Evolutionary conservation across 352 stramenopile species (phyloP), one percentile per base, ranked within the genome.

Genomic region (Phytophthora vignae): DNA sequence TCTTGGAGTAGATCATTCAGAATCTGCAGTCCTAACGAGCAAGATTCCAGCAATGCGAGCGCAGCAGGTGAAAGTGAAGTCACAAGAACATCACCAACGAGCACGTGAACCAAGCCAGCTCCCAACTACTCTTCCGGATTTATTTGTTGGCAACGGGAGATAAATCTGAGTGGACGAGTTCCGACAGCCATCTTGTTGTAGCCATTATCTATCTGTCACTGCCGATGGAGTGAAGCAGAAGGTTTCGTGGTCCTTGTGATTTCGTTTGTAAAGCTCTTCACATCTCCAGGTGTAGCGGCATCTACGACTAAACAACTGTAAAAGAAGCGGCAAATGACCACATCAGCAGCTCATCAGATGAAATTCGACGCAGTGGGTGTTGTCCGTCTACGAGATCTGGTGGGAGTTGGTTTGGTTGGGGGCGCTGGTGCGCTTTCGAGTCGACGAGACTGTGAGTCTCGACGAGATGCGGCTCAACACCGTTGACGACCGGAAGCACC

Each of bases 61-160:
- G 15, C 64, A 70, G 3, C 42, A 59, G 17, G 58, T 60, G 6
- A 76, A 77, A 40, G 61, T 55, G 56, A 77, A 73, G 3, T 54
- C 54, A 48, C 70, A 71, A 48, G 57, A 69, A 22, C 52, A 46
- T 22, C 65, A 68, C 1, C 62, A 62, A 6, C 42, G 31, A 9
- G 3, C 36, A 46, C 44, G 56, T 25, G 38, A 61, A 31, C 67
- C 68, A 21, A 68, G 60, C 14, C 69, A 69, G 61, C 27, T 52
- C 2, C 12, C 19, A 64, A 68, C n/a, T 64, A 44, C 56, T 50
- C 52, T 79, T 57, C 56, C 55, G n/a, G 60, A 76, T 55, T 68
- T 83, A 62, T 76, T 69, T 73, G 49, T 86, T 68, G 74, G 71
- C 5, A 71, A 62, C 46, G 63, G 17, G n/a, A 52, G 19, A 62